Evolutionary conservation across 768 basidiomycete species (phyloP), one percentile per base, ranked within the genome.

Genomic region (Pleurotus sapidus): DNA sequence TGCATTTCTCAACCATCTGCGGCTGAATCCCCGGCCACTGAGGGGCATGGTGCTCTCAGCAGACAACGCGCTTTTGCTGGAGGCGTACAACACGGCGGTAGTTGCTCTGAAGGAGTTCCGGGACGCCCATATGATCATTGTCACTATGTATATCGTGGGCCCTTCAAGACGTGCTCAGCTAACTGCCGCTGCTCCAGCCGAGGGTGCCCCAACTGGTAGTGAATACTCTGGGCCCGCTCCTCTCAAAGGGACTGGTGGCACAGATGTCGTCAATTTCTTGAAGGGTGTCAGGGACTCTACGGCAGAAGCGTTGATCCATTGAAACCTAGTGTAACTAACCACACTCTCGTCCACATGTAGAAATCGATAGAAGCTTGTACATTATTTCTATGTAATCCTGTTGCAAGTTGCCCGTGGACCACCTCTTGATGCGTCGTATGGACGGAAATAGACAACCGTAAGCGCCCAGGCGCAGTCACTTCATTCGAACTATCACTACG

Each of bases 41-140:
- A 81, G 90, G 30, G 67, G 70, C 15, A 71, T 91, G 34, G 85
- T 89, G 5, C 54, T 61, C 25, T 60, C 58, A 14, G 50, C 61
- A 24, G 59, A 59, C 6, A 65, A 74, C 42, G 58, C 62, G 0
- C 58, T 67, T 47, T 68, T 85, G 30, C 66, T 73, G 9, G 72
- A 74, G 25, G 81, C 87, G 3, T 94, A 90, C 66, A 88, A 93
- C 60, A 64, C 61, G 1, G 84, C 87, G 0, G 79, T 94, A 8
- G 65, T 64, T 7, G 78, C 90, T 0, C 75, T 94, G 58, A 90
- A 89, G 68, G 72, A 76, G 60, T 88, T 94, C 65, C 73, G 92
- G 50, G 89, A 93, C 59, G 79, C 81, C 15, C 92, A 93, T 69
- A 84, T 93, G 72, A 77, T 82, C 49, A 85, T 94, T 59, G 89